phyloP scores from a whole-genome alignment of 2,329 filamentous ascomycete species.

The Periconia macrospinosa region DNA sequence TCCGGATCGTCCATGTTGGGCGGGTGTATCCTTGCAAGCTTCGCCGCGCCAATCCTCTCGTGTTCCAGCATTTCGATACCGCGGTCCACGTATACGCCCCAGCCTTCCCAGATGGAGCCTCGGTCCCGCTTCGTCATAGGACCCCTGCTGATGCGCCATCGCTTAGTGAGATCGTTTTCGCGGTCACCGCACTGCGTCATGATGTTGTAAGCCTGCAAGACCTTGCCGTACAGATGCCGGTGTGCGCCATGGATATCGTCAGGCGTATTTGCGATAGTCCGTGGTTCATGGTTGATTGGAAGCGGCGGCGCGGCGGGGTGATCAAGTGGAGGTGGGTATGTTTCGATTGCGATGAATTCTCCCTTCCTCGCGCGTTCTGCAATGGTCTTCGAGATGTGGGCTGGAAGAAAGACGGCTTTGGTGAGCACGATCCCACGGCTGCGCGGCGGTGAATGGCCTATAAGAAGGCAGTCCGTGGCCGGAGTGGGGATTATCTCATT shows the following conservation, averaged over 20 bases:
- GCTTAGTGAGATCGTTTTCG: slow-evolving; percentile 33
- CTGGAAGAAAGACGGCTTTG: slow-evolving; percentile 30
- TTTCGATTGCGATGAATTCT: slow-evolving; percentile 22
- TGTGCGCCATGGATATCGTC: slow-evolving; percentile 12
- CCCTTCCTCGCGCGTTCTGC: slow-evolving; percentile 12
- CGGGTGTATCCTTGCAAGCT: slow-evolving; percentile 1
- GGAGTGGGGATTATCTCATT: slow-evolving; percentile 2
- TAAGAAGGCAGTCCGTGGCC: slow-evolving; percentile 32
- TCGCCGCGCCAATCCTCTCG: slow-evolving; percentile 22
- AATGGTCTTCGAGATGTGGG: slow-evolving; percentile 21
- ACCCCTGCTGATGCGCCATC: slow-evolving; percentile 26
- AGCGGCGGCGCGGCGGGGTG: neutral
- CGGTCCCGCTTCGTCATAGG: slow-evolving; percentile 22
- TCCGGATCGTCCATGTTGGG: slow-evolving; percentile 10
- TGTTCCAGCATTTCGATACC: slow-evolving; percentile 18
- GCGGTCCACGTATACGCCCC: slow-evolving; percentile 22
- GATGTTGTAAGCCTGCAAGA: slow-evolving; percentile 17
- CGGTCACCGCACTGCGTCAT: slow-evolving; percentile 15
- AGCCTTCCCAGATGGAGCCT: slow-evolving; percentile 39
- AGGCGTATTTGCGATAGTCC: neutral
- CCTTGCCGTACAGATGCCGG: slow-evolving; percentile 20
- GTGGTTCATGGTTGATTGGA: neutral
- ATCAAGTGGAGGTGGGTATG: slow-evolving; percentile 14
- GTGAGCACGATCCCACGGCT: slow-evolving; percentile 13
- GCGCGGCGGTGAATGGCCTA: slow-evolving; percentile 20